Evolutionary conservation across 306 rosid species (phyloP).

Genomic region (Quercus parvula): DNA sequence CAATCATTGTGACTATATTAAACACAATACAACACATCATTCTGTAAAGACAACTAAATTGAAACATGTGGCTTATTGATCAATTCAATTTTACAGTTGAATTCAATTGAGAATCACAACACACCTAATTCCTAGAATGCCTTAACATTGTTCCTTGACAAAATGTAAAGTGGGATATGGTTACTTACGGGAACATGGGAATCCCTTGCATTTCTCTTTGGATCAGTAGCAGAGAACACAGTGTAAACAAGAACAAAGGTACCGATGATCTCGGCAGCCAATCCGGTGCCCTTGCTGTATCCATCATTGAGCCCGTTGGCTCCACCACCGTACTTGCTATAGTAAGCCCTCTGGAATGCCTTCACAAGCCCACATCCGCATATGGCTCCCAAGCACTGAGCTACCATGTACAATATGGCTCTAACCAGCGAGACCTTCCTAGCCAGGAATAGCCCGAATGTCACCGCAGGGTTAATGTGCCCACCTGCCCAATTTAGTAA

Average conservation of each 20-base stretch:
- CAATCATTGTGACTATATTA: too few relatives aligned
- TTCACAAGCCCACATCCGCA: slow-evolving; percentile 48
- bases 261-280: slow-evolving; percentile 47
- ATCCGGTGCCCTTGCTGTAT: slow-evolving; percentile 36
- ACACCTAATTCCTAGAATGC: too few relatives aligned
- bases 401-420: slow-evolving; percentile 34
- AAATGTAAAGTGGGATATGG: not conserved
- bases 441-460: slow-evolving; percentile 41
- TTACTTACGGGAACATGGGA: slow-evolving; percentile 42
- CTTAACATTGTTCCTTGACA: too few relatives aligned
- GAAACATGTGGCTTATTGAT: too few relatives aligned
- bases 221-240: slow-evolving; percentile 52
- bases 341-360: slow-evolving; percentile 29
- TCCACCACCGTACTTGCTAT: slow-evolving; percentile 37
- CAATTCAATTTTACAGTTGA: too few relatives aligned
- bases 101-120: too few relatives aligned
- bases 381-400: slow-evolving; percentile 45
- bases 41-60: too few relatives aligned
- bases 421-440: slow-evolving; percentile 43
- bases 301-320: slow-evolving; percentile 31
- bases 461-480: slow-evolving; percentile 51
- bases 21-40: too few relatives aligned
- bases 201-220: slow-evolving; percentile 42
- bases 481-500: slow-evolving; percentile 26
- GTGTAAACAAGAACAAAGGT: slow-evolving; percentile 53